A percentile compares a stretch with the other conserved stretches of the same genome.
Evolutionary conservation across 768 basidiomycete species (phyloP).

Genomic region (Tylopilus rubrobrunneus): DNA sequence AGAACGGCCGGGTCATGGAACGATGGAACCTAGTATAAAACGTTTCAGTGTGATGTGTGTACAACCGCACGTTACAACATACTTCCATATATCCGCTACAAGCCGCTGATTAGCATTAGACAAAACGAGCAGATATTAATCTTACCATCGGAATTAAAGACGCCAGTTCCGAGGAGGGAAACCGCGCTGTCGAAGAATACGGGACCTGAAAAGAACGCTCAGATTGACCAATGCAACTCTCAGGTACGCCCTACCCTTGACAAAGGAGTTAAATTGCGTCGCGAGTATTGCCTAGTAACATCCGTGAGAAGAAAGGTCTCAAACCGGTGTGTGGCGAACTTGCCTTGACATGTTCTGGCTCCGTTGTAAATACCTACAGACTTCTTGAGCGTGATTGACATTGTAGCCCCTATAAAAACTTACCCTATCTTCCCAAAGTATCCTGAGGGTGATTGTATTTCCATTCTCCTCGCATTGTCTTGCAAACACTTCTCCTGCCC

Average conservation of each 20-base stretch:
- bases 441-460: conserved; percentile 28
- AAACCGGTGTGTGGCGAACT: background rate
- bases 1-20: conserved; percentile 58
- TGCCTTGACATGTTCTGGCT: conserved; percentile 47
- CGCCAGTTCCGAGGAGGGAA: conserved; percentile 50
- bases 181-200: conserved; percentile 7
- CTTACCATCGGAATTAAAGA: conserved; percentile 56
- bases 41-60: background rate
- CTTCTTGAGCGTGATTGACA: background rate
- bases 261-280: conserved; percentile 41
- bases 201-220: conserved; percentile 17
- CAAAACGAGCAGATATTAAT: background rate
- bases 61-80: background rate
- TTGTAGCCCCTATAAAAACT: conserved; percentile 11
- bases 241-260: conserved; percentile 31
- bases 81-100: conserved; percentile 59
- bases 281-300: conserved; percentile 37
- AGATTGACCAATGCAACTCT: conserved; percentile 15
- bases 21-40: conserved; percentile 47
- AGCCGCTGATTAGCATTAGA: background rate
- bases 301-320: background rate
- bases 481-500: conserved; percentile 28
- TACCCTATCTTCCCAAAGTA: conserved; percentile 39
- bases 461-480: conserved; percentile 27
- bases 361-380: conserved; percentile 40